Base-by-base conservation (phyloP, 768 basidiomycete genomes). In the Phanerochaete carnosa region DNA sequence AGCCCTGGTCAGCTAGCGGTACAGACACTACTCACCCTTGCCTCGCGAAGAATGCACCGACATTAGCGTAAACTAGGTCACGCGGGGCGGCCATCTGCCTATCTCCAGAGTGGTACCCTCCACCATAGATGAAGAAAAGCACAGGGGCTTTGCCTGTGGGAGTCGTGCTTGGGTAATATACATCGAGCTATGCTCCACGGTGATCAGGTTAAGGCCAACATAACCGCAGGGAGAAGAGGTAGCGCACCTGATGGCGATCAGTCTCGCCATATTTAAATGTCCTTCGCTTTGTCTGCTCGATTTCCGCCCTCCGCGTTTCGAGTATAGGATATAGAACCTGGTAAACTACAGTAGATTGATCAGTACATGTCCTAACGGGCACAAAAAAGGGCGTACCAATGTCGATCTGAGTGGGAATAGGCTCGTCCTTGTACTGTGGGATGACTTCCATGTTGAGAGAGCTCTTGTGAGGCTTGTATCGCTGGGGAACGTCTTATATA, bases 41-140 rank as follows among this genome's bases (percentile, higher is more conserved):
- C 9, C 76, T 74, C 0, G 87, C 83, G 70, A 83, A 90, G 75
- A 82, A 89, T 2, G 84, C 73, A 0, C 82, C 88, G 8, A 89
- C 64, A 60, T 79, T 80, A n/a, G 76, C 75, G 66, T 88, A 88
- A 11, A 70, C 75, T 50, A 87, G 77, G 46, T 82, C 79, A 46
- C 75, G 75, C 0, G 85, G 79, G 9, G 77, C 71, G 1, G 79
- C 74, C 45, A 81, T 67, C 8, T 72, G 76, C n/a, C 84, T 80
- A 0, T 75, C 73, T 1, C 88, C 88, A 0, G 70, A 68, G 62
- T 73, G 72, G 67, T 86, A 87, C 2, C 87, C 86, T 1, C 88
- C 88, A 1, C 88, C 88, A 62, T 90, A 89, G 45, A 84, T 61
- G 71, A 82, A 89, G 70, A 89, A 81, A 26, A 89, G 72, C 23